Evolutionary conservation across 2,329 filamentous ascomycete genomes (phyloP), one percentile per base, ranked within the genome.

Genomic region (Penicillium rolfsii): DNA sequence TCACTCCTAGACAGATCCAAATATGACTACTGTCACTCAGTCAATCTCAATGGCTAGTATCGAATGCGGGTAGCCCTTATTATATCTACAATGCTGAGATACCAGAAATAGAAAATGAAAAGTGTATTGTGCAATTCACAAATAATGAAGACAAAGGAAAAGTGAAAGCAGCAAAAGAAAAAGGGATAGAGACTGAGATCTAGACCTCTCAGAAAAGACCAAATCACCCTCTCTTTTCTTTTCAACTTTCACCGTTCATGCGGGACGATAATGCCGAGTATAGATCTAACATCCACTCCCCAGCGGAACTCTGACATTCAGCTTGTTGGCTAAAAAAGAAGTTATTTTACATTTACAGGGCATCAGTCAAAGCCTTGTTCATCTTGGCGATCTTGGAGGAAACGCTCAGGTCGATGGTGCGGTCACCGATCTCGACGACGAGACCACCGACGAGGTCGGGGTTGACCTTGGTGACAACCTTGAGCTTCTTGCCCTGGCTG

Each of bases 301-400:
- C 67, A 69, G 16, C 6, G 46, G 46, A 36, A 36, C 35, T 36
- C 35, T 36, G 11, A 36, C 11, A 36, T 36, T 36, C 35, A 36
- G 35, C 35, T 14, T 36, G 35, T 36, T 36, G 35, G 35, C 35
- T 36, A 36, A 36, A 36, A 36, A 36, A 11, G 30, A 33, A 33
- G 30, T 67, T 67, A 69, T 67, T 69, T 70, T 69, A 71, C 76
- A 79, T 93, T 91, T 97, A 99, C 91, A 99, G 85, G 81, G 90
- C 86, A 83, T 99, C 95, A 72, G 87, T 93, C 77, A 99, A 90
- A 79, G 97, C 89, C 90, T 98, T 99, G 91, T 99, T 99, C 87
- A 99, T 91, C 88, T 93, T 96, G 79, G 91, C 87, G 81, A 99
- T 90, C 87, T 94, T 96, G 79, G 91, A 85, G 53, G 94, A 94